Evolutionary conservation across 163 green algal species (phyloP), one percentile per base, ranked within the genome.

Genomic region (Chlamydomonas reinhardtii): DNA sequence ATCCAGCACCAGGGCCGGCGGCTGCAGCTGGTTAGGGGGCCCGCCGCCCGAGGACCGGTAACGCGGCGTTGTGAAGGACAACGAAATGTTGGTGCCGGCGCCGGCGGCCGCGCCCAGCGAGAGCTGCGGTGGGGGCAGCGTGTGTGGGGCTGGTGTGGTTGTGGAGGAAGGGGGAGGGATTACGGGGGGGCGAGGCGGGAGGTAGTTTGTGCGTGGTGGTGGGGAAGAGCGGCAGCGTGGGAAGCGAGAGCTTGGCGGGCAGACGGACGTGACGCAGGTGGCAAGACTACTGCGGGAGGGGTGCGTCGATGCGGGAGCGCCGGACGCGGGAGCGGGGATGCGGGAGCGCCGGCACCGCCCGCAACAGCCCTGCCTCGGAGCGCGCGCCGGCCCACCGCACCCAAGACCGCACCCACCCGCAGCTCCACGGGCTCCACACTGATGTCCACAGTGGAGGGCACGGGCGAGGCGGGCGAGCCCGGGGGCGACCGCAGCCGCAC

Each of bases 1-100:
- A 25, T 83, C 76, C 12, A 83, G 62, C 20, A 83, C 37, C 31
- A 83, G 62, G 1, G 76, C 76, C 1, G 76, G 76, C 19, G 76
- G 16, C 37, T 74, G 62, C 4, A 83, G 62, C 8, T 56, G 17
- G 48, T 52, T 14, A 34, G 31, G 14, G 76, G 16, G 9, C 35
- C 31, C 56, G 43, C 39, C 62, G 27, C 62, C 27, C 27, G 62
- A 62, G 39, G 39, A 15, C 4, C 31, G 20, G 76, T 83, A 83
- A 62, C 64, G 61, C 22, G 62, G 37, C 0, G 62, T 74, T 8
- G 35, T 73, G 76, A 83, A 83, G 24, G 29, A 52, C 15, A 83
- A 27, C 12, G 32, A 83, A 27, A 61, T 69, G 8, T 20, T 43
- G 22, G 48, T 56, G 48, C 48, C 48, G 48, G 17, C 19, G 48